Conservation (phyloP, 73 alveolate species). For the Blepharisma stoltei region DNA sequence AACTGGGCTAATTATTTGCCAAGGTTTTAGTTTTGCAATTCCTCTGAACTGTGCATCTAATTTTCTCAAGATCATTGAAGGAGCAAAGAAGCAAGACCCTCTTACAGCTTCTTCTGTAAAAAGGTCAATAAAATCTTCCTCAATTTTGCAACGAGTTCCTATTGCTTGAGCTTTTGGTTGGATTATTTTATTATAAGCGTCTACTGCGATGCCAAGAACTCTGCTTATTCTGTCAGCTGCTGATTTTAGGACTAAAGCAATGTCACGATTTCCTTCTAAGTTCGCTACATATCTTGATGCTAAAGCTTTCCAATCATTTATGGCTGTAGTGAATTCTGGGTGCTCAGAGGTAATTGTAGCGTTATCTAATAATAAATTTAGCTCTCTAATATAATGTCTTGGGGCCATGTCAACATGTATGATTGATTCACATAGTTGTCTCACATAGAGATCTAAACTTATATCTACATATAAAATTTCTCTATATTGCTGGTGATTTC, state of each 20-base stretch:
- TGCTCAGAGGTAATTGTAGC: conserved; percentile 40
- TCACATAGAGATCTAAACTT: conserved; percentile 55
- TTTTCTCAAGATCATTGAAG: conserved; percentile 70
- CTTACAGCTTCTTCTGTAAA: conserved; percentile 78
- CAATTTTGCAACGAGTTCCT: conserved; percentile 45
- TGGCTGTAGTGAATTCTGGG: conserved; percentile 56
- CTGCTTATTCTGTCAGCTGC: conserved; percentile 43
- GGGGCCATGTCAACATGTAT: conserved; percentile 65
- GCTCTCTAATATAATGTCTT: conserved; percentile 50
- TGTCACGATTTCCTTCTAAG: conserved; percentile 42
- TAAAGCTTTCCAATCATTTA: conserved; percentile 65
- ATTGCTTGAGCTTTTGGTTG: conserved; percentile 40
- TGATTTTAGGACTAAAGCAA: conserved; percentile 65
- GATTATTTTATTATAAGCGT: conserved; percentile 7
- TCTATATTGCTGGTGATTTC: conserved; percentile 47
- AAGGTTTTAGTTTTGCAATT: conserved; percentile 57
- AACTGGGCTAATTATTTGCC: conserved; percentile 67
- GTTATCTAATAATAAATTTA: conserved; percentile 60
- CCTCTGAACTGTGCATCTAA: conserved; percentile 68
- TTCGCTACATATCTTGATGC: conserved; percentile 46
- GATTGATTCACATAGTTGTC: conserved; percentile 68
- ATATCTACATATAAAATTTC: conserved; percentile 77
- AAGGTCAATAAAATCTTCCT: conserved; percentile 49
- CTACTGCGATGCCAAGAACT: conserved; percentile 41
- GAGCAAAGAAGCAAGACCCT: conserved; percentile 79